phyloP scores from a whole-genome alignment of 1,284 basidiomycete species.

The Hymenochaete sp. region DNA sequence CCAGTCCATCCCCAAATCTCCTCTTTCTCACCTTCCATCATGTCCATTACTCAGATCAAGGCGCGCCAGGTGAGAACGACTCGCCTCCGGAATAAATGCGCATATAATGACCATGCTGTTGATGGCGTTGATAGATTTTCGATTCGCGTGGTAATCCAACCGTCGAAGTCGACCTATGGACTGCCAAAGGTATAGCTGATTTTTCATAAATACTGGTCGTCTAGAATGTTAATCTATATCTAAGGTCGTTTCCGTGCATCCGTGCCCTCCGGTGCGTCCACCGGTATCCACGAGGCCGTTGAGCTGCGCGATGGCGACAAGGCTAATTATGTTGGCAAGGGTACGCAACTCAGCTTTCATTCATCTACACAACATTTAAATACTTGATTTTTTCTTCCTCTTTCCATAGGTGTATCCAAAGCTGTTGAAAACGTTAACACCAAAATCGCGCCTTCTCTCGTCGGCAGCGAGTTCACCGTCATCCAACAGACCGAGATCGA shows the following conservation, averaged over 20 bases:
- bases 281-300: slow-evolving; percentile 96
- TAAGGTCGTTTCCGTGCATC: slow-evolving; percentile 89
- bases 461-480: slow-evolving; percentile 81
- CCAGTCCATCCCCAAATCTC: too few relatives aligned
- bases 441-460: slow-evolving; percentile 82
- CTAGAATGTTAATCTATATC: slow-evolving; percentile 7
- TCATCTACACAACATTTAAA: slow-evolving; percentile 12
- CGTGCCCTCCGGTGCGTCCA: slow-evolving; percentile 97
- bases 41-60: slow-evolving; percentile 83
- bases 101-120: slow-evolving; percentile 17
- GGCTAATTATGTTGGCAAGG: slow-evolving; percentile 90
- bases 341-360: slow-evolving; percentile 33
- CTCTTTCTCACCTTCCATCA: slow-evolving; percentile 26
- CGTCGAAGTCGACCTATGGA: slow-evolving; percentile 90
- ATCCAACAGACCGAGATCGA: slow-evolving; percentile 95
- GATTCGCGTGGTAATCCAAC: slow-evolving; percentile 95
- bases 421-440: slow-evolving; percentile 95
- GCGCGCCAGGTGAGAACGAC: slow-evolving; percentile 70
- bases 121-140: slow-evolving; percentile 64
- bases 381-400: neutral
- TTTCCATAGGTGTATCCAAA: slow-evolving; percentile 72
- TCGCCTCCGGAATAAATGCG: slow-evolving; percentile 1
- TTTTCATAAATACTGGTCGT: slow-evolving; percentile 8
- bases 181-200: slow-evolving; percentile 61
- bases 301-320: slow-evolving; percentile 98